Evolutionary conservation across 139 green algal genomes (phyloP), one percentile per base, ranked within the genome.

Genomic region (Micractinium sp.): DNA sequence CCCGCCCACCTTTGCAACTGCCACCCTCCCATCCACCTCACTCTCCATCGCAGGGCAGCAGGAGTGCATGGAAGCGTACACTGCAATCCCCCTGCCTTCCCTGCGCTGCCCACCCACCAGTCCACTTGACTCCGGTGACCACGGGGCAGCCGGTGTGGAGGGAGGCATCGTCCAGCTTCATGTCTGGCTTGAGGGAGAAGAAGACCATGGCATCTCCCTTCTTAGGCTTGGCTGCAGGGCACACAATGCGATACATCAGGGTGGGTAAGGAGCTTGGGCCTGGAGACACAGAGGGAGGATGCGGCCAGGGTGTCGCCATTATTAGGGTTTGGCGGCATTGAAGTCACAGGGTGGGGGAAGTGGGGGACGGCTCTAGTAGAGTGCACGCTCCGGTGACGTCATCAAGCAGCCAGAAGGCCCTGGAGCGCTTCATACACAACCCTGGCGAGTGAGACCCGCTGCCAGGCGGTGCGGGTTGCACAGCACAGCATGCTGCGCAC

Each of bases 141-240:
- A 97, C 94, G 15, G 95, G 95, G 89, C 94, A 97, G 60, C 92
- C 93, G 76, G 90, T 90, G 89, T 95, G 93, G 27, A 94, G 33
- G 33, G 88, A 82, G 25, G 61, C 41, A 31, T 18, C 14, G 76
- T 95, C 92, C 31, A 38, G 33, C 89, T 38, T 92, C 89, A 89
- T 90, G 69, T 90, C 88, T 0, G 89, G 90, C 27, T 76, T 90
- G 75, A 92, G 82, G 69, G 39, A 87, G 81, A 89, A 95, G 82
- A 95, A 95, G 16, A 95, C 76, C 41, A 95, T 71, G 2, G 93
- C 22, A 29, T 25, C 63, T 73, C 22, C 63, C 63, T 56, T 56
- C 47, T 56, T 56, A 56, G 47, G 47, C 63, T 3, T 79, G 73
- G 15, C 73, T 38, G 73, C 35, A 60, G 33, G 75, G 78, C 78